These are phyloP conservation scores for Metrosideros polymorpha DNA, from an alignment of 441 rosid genomes.

Conservation along the genomic window DNA sequence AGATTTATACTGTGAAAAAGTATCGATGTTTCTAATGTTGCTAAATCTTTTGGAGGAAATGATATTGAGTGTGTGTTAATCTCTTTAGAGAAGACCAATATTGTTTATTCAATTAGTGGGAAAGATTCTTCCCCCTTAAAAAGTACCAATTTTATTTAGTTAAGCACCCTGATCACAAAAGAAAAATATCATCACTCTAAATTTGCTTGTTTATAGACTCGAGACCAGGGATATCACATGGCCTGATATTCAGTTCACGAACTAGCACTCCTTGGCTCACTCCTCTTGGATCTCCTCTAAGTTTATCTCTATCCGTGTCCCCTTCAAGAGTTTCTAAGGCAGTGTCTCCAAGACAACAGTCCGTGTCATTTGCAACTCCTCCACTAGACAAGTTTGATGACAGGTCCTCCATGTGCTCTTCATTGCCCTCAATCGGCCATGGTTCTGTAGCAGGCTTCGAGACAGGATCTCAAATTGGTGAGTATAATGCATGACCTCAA, in stretches of 20 bases:
- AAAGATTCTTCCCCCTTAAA: not conserved
- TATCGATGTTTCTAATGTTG: not conserved
- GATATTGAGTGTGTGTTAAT: not conserved
- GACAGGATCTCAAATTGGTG: not conserved
- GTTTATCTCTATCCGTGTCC: not conserved
- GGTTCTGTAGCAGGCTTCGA: not conserved
- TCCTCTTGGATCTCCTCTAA: not conserved
- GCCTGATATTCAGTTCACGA: not conserved
- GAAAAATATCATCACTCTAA: not conserved
- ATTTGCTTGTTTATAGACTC: not conserved
- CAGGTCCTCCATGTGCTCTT: not conserved
- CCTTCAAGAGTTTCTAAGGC: not conserved
- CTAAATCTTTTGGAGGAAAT: not conserved
- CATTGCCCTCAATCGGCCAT: not conserved
- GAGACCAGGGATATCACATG: not conserved
- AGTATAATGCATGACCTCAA: not conserved
- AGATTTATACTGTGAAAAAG: not conserved
- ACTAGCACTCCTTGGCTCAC: not conserved
- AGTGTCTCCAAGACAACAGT: not conserved
- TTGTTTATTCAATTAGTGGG: not conserved
- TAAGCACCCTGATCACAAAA: not conserved
- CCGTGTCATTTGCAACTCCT: not conserved
- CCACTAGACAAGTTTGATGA: not conserved
- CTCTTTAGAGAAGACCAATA: not conserved
- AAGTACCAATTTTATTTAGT: not conserved